These are phyloP conservation scores for Cenchrus fungigraminus DNA, from an alignment of 176 grass and related monocot species.

Conservation along the genomic window DNA sequence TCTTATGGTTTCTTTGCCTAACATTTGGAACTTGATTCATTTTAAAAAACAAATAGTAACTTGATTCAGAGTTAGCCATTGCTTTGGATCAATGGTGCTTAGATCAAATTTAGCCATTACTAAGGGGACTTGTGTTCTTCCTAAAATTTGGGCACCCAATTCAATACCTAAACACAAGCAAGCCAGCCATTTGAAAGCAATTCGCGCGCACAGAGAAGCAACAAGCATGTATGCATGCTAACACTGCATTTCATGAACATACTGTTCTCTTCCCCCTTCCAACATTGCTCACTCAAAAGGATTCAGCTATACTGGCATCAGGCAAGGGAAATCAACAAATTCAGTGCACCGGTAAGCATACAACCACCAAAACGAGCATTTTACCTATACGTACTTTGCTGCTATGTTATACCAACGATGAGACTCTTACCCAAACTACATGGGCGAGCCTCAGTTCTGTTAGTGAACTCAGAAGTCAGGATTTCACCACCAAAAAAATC, in stretches of 20 bases:
- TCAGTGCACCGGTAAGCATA: slow-evolving; percentile 1
- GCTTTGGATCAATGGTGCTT: not conserved
- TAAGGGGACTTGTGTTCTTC: not conserved
- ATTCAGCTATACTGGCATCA: slow-evolving; percentile 11
- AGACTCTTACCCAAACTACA: not conserved
- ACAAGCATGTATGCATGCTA: not conserved
- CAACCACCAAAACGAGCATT: slow-evolving; percentile 15
- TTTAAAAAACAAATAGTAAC: not conserved
- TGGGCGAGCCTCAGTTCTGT: not conserved
- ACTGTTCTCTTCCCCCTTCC: not conserved
- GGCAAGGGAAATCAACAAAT: not conserved
- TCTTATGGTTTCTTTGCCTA: not conserved
- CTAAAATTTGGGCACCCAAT: not conserved
- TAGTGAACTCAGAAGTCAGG: slow-evolving; percentile 42
- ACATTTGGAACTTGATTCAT: not conserved
- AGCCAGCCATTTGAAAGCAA: not conserved
- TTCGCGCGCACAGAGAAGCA: not conserved
- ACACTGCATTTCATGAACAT: not conserved
- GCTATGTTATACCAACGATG: slow-evolving; percentile 9
- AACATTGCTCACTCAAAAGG: slow-evolving; percentile 24
- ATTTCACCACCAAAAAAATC: slow-evolving; percentile 29
- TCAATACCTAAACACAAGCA: not conserved
- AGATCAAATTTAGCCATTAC: not conserved
- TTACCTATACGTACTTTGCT: slow-evolving; percentile 30
- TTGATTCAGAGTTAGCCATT: not conserved